Evolutionary conservation across 1,284 basidiomycete species (phyloP), one percentile per base, ranked within the genome.

Genomic region (Puccinia hordei): DNA sequence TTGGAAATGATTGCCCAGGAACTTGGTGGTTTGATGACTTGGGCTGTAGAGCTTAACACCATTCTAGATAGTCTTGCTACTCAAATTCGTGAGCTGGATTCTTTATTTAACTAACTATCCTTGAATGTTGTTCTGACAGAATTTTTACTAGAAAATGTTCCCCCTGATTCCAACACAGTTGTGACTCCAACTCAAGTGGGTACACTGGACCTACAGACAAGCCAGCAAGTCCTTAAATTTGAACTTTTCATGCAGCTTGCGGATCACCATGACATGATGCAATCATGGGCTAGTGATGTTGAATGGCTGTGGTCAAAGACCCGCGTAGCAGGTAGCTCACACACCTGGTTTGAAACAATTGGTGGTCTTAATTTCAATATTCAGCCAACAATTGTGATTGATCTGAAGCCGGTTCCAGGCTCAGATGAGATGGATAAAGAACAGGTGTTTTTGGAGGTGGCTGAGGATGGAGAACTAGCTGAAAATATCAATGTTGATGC

Each of bases 261-360:
- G 22, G 44, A 49, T 1, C 66, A 68, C 49, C 66, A 68, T 24
- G 41, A 68, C 1, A 49, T 68, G 66, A 68, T 68, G 66, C 66
- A 22, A 15, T 6, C 17, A n/a, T 66, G 63, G 63, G 35, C 35
- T 9, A n/a, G 35, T n/a, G 63, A 66, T 49, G 66, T 68, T 4
- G 46, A 68, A 27, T 68, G 41, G 46, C n/a, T 68, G 41, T 68
- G 41, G 66, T 27, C 1, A 1, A 35, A 68, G 44, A 68, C 66
- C n/a, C 46, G 66, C 13, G 22, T 17, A 4, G 1, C n/a, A n/a
- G 66, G 66, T 5, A 27, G 1, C 6, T 27, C 41, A 22, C 66
- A 68, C 22, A 8, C 66, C 1, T 68, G 66, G 41, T 68, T 68
- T 33, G 15, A 49, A 49, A 30, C 8, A 0, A 49, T 69, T 8